Evolutionary conservation across 371 early-diverging fungal genomes (phyloP).

Genomic region (Mortierella sp.): DNA sequence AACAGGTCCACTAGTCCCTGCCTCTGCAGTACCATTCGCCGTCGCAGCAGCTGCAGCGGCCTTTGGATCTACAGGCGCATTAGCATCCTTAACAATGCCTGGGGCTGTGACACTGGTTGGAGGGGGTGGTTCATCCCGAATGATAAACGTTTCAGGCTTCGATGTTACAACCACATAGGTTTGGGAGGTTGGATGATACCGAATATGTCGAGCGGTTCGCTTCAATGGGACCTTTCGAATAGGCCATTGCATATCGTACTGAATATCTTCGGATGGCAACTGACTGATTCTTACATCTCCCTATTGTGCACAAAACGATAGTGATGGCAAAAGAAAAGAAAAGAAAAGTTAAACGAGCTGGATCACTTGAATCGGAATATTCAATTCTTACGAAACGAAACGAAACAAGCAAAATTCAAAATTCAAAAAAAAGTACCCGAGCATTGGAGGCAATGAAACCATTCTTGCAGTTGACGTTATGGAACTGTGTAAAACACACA

Average conservation of each 20-base stretch:
- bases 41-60: conserved; percentile 17
- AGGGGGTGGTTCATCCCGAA: conserved; percentile 75
- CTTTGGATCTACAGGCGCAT: neutral
- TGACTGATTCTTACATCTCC: conserved; percentile 74
- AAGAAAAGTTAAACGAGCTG: neutral
- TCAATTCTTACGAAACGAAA: neutral
- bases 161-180: conserved; percentile 86
- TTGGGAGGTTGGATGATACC: conserved; percentile 84
- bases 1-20: neutral
- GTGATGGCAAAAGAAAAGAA: too few species aligned
- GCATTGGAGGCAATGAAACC: conserved; percentile 82
- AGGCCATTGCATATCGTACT: conserved; percentile 89
- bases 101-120: conserved; percentile 54
- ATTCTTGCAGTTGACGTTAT: conserved; percentile 82
- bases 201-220: conserved; percentile 77
- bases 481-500: conserved; percentile 81
- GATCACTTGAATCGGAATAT: too few species aligned
- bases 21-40: neutral
- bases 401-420: neutral
- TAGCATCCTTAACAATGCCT: conserved; percentile 49
- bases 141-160: conserved; percentile 64
- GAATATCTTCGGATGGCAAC: conserved; percentile 75
- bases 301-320: conserved; percentile 51
- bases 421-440: conserved; percentile 50
- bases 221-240: conserved; percentile 82